Percentiles rank a stretch among this genome's conserved stretches.
Evolutionary conservation across 148 eudicot species (phyloP).

Genomic region (Beta vulgaris): DNA sequence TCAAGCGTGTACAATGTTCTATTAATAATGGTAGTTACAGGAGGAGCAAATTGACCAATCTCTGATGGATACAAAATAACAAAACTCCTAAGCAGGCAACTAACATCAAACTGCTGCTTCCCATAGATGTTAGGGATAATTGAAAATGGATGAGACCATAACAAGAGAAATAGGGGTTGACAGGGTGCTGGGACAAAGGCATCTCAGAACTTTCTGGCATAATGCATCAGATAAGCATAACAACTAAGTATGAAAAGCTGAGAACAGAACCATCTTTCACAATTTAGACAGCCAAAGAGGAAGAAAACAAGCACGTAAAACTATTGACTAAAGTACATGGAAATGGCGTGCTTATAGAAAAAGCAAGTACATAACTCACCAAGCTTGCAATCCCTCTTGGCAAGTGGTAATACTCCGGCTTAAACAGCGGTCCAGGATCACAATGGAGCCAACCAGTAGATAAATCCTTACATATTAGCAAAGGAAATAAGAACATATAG

Average conservation of each 20-base stretch:
- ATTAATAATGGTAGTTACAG: background rate
- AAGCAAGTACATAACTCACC: slow-evolving; percentile 44
- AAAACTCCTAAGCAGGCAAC: background rate
- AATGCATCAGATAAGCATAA: background rate
- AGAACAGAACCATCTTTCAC: background rate
- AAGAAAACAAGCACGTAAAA: background rate
- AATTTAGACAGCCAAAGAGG: background rate
- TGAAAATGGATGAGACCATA: background rate
- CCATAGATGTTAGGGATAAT: background rate
- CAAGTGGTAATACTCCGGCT: slow-evolving; percentile 58
- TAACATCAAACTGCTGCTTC: background rate
- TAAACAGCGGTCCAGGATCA: slow-evolving; percentile 83
- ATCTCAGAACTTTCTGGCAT: background rate
- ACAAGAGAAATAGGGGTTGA: background rate
- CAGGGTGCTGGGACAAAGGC: background rate
- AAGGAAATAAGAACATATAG: background rate
- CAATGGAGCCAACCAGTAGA: slow-evolving; percentile 98
- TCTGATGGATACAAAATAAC: background rate
- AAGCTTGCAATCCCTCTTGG: slow-evolving; percentile 66
- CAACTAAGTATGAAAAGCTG: background rate
- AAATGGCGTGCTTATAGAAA: background rate
- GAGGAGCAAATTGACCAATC: background rate
- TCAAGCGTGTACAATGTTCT: background rate
- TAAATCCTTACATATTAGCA: slow-evolving; percentile 53
- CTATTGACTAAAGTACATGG: background rate